A percentile compares a stretch with the other conserved stretches of the same genome.
These are phyloP conservation scores for Stentor roeselii DNA, from an alignment of 73 alveolate genomes.

Conservation along the genomic window DNA sequence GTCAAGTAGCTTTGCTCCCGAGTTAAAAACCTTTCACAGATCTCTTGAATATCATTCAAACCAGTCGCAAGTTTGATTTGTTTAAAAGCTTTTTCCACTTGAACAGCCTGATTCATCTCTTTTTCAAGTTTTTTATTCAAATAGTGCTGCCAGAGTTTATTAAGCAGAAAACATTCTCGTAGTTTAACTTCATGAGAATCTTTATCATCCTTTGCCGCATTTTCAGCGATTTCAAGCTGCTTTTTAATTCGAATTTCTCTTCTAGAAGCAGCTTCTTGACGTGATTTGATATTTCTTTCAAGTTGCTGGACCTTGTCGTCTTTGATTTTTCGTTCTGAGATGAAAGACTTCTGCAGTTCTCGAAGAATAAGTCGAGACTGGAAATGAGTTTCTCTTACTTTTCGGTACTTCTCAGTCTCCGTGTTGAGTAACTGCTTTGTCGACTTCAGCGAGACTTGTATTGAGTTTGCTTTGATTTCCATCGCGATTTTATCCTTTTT, in stretches of 20 bases:
- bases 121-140: slow-evolving; percentile 81
- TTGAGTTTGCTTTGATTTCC: slow-evolving; percentile 53
- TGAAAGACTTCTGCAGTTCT: slow-evolving; percentile 56
- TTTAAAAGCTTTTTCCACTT: slow-evolving; percentile 78
- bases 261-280: slow-evolving; percentile 38
- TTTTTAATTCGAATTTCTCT: slow-evolving; percentile 44
- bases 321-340: slow-evolving; percentile 36
- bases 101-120: slow-evolving; percentile 73
- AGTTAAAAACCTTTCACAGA: slow-evolving; percentile 72
- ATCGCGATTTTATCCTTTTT: slow-evolving; percentile 73
- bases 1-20: slow-evolving; percentile 78
- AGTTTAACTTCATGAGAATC: slow-evolving; percentile 63
- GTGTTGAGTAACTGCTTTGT: slow-evolving; percentile 37
- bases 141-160: slow-evolving; percentile 67
- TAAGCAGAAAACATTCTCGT: slow-evolving; percentile 65
- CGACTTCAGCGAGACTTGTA: slow-evolving; percentile 42
- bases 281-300: slow-evolving; percentile 34
- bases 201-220: slow-evolving; percentile 50
- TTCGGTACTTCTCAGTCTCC: slow-evolving; percentile 59
- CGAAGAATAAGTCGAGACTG: slow-evolving; percentile 60
- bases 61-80: slow-evolving; percentile 79
- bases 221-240: slow-evolving; percentile 53
- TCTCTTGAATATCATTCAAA: slow-evolving; percentile 76
- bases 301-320: slow-evolving; percentile 33
- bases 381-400: slow-evolving; percentile 54